These are phyloP conservation scores for Fusarium temperatum DNA, from an alignment of 2,329 filamentous ascomycete genomes.

Conservation along the genomic window DNA sequence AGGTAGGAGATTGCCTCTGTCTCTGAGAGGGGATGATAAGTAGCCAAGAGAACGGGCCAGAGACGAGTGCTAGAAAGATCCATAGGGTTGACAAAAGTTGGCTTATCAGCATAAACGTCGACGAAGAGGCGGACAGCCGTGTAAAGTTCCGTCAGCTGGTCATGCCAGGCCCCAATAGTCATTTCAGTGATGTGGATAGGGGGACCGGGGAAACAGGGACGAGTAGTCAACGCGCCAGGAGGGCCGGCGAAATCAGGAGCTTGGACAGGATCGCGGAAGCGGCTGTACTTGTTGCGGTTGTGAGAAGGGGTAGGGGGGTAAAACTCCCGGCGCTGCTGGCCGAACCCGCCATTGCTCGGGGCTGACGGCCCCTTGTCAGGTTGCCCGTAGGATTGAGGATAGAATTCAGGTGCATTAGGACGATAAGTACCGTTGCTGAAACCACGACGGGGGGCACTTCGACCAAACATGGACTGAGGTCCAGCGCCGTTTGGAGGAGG, in stretches of 20 bases:
- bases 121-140: slow-evolving; percentile 49
- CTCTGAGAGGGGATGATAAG: slow-evolving; percentile 51
- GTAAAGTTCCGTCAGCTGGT: slow-evolving; percentile 51
- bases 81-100: slow-evolving; percentile 42
- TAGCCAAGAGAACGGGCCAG: slow-evolving; percentile 50
- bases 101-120: slow-evolving; percentile 46
- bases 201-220: slow-evolving; percentile 35
- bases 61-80: slow-evolving; percentile 45
- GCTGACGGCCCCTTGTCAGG: slow-evolving; percentile 31
- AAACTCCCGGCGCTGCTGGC: slow-evolving; percentile 36
- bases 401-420: slow-evolving; percentile 47
- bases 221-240: slow-evolving; percentile 29
- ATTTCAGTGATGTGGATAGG: slow-evolving; percentile 50
- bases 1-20: slow-evolving; percentile 53
- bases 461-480: slow-evolving; percentile 20
- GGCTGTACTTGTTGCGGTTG: slow-evolving; percentile 42
- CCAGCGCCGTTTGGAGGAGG: slow-evolving; percentile 14
- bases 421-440: slow-evolving; percentile 46
- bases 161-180: slow-evolving; percentile 48
- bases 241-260: slow-evolving; percentile 28
- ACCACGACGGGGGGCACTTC: slow-evolving; percentile 42
- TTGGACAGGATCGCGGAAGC: slow-evolving; percentile 41
- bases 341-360: slow-evolving; percentile 34
- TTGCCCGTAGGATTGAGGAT: slow-evolving; percentile 39
- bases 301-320: slow-evolving; percentile 46